Evolutionary conservation across 495 filamentous ascomycete species (phyloP), one percentile per base, ranked within the genome.

Genomic region (Neurospora sp.): DNA sequence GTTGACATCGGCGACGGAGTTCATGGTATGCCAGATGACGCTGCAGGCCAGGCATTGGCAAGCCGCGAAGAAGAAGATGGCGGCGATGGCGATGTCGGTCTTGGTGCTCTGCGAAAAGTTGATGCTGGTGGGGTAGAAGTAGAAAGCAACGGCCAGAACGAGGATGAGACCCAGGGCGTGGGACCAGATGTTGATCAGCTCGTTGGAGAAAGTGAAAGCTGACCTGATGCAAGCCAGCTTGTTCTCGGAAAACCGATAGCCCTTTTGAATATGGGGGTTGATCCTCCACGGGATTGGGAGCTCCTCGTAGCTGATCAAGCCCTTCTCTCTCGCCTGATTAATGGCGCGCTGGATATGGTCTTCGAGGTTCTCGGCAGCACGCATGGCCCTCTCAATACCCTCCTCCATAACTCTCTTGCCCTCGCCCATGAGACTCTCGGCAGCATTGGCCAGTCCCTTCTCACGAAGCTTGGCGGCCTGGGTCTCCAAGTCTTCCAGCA

Each of bases 1-100:
- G 12, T 87, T 90, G 78, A 96, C 92, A 62, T 96, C 91, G 66
- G 95, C 92, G 72, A 98, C 96, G 75, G 91, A 92, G 85, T 92
- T 96, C 93, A 99, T 98, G 16, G 95, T 97, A 85, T 99, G 96
- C 96, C 95, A 98, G 77, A 98, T 91, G 75, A 91, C 93, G 76
- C 91, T 94, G 90, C 96, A 98, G 84, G 95, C 89, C 73, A 99
- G 88, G 80, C 95, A 97, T 85, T 98, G 97, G 86, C 91, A 93
- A 70, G 96, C 96, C 42, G 95, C 96, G 79, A 97, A 94, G 86
- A 99, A 98, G 87, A 99, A 99, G 41, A 96, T 86, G 14, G 93
- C 94, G 1, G 96, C 93, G 73, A 98, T 91, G 77, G 93, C 88
- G 71, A 97, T 87, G 76, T 99, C 96, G 40, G 92, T 86, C 49